Percentiles rank a stretch among this genome's conserved stretches.
These are phyloP conservation scores for Penicillium riverlandense DNA, from an alignment of 495 filamentous ascomycete species.

Conservation along the genomic window DNA sequence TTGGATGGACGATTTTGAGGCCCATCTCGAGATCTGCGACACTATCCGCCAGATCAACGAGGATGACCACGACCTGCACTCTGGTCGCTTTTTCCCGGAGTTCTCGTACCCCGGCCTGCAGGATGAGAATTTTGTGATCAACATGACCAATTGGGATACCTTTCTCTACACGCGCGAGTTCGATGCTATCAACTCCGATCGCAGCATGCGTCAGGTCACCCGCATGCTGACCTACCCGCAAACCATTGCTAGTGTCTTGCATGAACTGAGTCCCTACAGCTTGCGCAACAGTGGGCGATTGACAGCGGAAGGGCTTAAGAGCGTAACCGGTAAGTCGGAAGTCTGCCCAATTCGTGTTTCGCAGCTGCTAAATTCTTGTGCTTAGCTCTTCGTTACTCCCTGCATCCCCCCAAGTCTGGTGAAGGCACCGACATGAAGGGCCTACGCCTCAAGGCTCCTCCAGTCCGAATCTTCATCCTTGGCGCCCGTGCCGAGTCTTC, in stretches of 20 bases:
- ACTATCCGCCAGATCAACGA: constrained; percentile 88
- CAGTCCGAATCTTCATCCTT: constrained; percentile 87
- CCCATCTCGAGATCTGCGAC: constrained; percentile 88
- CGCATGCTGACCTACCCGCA: constrained; percentile 87
- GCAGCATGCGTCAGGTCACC: constrained; percentile 84
- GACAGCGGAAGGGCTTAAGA: constrained; percentile 83
- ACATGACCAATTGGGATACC: constrained; percentile 99
- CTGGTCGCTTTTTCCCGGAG: constrained; percentile 86
- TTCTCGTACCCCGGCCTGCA: constrained; percentile 85
- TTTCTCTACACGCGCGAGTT: constrained; percentile 86
- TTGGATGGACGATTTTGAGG: constrained; percentile 90
- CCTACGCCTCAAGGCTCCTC: constrained; percentile 73
- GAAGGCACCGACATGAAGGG: constrained; percentile 67
- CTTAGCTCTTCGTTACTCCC: constrained; percentile 82
- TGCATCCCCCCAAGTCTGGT: constrained; percentile 80
- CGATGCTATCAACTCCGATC: constrained; percentile 77
- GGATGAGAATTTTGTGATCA: constrained; percentile 84
- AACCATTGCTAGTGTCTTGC: constrained; percentile 83
- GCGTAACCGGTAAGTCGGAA: constrained; percentile 66
- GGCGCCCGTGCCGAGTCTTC: constrained; percentile 95
- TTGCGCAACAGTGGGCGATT: constrained; percentile 64
- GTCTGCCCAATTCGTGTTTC: no score
- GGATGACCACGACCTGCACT: constrained; percentile 91
- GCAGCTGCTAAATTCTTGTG: no score
- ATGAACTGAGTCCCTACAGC: constrained; percentile 88